Conservation (phyloP, 73 alveolate species). For the Paramecium pentaurelia region DNA sequence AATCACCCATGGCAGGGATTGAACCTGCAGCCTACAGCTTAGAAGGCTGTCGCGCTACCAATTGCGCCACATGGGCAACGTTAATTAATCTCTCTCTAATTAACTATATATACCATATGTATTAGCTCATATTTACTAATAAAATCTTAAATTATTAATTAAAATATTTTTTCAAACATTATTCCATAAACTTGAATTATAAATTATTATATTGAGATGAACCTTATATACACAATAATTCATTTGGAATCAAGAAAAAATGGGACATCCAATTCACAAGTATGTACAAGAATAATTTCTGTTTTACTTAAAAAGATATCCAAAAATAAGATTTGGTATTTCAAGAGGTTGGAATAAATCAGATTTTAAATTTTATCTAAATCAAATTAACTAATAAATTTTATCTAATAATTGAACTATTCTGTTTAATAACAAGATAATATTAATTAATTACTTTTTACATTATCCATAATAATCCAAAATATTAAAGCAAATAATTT, state of each 20-base stretch:
- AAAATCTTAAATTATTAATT: background rate
- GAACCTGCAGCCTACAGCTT: constrained; percentile 61
- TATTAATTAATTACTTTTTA: background rate
- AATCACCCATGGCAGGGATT: constrained; percentile 59
- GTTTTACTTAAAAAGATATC: background rate
- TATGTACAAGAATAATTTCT: background rate
- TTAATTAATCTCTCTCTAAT: background rate
- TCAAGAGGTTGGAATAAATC: background rate
- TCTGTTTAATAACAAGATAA: background rate
- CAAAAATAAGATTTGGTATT: background rate
- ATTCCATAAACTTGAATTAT: background rate
- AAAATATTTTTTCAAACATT: too few relatives aligned
- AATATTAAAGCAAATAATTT: background rate
- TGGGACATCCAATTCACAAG: background rate
- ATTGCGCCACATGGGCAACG: constrained; percentile 60
- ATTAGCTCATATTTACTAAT: background rate
- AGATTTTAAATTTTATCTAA: background rate
- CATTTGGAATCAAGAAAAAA: background rate
- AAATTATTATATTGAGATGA: background rate
- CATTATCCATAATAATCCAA: background rate
- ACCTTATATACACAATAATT: background rate
- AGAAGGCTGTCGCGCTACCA: constrained; percentile 62
- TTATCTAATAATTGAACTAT: background rate
- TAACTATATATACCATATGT: background rate
- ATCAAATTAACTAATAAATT: background rate